Evolutionary conservation across 192 early-diverging fungal genomes (phyloP).

Genomic region (Coemansia sp.): DNA sequence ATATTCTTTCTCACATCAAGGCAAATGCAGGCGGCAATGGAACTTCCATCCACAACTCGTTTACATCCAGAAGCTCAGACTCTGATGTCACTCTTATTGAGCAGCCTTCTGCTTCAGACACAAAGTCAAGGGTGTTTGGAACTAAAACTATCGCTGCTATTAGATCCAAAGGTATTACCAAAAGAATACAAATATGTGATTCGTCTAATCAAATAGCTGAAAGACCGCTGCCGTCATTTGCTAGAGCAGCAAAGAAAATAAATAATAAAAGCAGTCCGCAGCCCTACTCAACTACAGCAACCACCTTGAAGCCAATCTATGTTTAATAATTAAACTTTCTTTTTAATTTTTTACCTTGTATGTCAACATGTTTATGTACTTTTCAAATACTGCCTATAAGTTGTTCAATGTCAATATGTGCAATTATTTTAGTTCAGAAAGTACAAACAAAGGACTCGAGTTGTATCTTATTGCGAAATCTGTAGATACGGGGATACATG

Average conservation of each 20-base stretch:
- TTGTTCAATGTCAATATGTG: neutral
- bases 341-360: neutral
- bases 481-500: too few relatives aligned
- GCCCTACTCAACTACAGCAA: neutral
- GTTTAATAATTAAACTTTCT: neutral
- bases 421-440: neutral
- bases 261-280: neutral
- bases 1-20: neutral
- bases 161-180: too few relatives aligned
- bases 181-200: too few relatives aligned
- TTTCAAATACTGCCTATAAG: too few relatives aligned
- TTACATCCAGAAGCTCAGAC: neutral
- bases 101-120: neutral
- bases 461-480: too few relatives aligned
- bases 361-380: neutral
- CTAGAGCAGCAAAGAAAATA: neutral
- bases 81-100: neutral
- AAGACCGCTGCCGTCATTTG: neutral
- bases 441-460: too few relatives aligned
- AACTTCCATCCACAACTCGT: neutral
- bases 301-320: neutral
- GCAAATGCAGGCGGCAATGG: neutral
- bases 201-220: neutral
- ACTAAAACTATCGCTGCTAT: neutral
- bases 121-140: neutral